A percentile compares a stretch with the other conserved stretches of the same genome.
Conservation (phyloP, 768 basidiomycete genomes). For the Pleurotus giganteus region DNA sequence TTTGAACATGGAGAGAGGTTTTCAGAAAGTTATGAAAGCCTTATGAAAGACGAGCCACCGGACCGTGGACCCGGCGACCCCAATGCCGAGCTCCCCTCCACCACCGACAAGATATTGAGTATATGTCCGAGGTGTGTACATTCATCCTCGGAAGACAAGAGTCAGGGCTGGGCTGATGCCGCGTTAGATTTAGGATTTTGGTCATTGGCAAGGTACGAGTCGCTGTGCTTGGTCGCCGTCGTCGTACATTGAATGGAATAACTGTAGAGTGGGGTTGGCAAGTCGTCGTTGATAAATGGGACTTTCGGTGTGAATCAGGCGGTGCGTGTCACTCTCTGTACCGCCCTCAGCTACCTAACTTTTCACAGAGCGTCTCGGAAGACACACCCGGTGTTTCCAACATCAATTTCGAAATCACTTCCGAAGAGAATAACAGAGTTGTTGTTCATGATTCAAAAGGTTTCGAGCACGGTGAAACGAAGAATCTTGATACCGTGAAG, state of each 20-base stretch:
- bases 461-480: slow-evolving; percentile 13
- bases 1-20: not conserved
- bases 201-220: slow-evolving; percentile 1
- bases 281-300: slow-evolving; percentile 14
- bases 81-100: not conserved
- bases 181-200: not conserved
- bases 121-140: not conserved
- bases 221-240: not conserved
- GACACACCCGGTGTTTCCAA: slow-evolving; percentile 7
- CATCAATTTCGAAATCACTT: slow-evolving; percentile 14
- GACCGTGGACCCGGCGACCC: not conserved
- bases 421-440: slow-evolving; percentile 11
- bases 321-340: slow-evolving; percentile 1
- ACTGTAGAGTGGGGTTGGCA: slow-evolving; percentile 9
- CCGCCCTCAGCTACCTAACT: not conserved
- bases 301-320: slow-evolving; percentile 11
- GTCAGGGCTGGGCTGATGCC: too few relatives aligned
- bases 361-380: slow-evolving; percentile 10
- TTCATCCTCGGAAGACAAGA: too few relatives aligned
- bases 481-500: slow-evolving; percentile 11
- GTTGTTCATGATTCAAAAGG: slow-evolving; percentile 18
- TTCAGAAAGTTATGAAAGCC: not conserved
- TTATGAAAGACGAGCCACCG: not conserved
- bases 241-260: too few relatives aligned
- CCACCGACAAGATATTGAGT: not conserved